Conservation (phyloP, 768 basidiomycete genomes). For the Tylopilus felleus region DNA sequence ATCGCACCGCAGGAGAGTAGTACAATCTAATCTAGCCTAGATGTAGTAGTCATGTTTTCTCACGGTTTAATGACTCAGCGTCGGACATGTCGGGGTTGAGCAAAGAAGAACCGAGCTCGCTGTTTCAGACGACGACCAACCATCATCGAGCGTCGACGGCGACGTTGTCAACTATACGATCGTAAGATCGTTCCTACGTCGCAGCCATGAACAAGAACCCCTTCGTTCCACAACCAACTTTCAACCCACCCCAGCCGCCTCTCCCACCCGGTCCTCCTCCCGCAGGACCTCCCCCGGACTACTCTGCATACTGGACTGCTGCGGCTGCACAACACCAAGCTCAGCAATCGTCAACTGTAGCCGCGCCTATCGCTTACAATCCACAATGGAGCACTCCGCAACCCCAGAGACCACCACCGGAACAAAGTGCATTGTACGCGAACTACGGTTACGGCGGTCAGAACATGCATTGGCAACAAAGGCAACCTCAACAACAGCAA, state of each 20-base stretch:
- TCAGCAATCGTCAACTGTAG: conserved; percentile 31
- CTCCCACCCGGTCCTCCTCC: conserved; percentile 79
- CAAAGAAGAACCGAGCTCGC: conserved; percentile 10
- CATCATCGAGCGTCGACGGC: conserved; percentile 8
- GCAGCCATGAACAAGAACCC: conserved; percentile 81
- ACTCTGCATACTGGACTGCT: conserved; percentile 74
- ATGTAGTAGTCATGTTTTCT: neutral
- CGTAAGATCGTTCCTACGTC: conserved; percentile 3
- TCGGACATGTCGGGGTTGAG: conserved; percentile 10
- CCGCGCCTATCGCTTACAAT: conserved; percentile 48
- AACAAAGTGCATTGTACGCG: conserved; percentile 83
- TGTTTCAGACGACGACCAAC: conserved; percentile 24
- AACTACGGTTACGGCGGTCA: conserved; percentile 89
- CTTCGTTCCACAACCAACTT: conserved; percentile 66
- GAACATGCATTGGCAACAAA: conserved; percentile 57
- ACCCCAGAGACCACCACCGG: conserved; percentile 63
- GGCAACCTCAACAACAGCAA: conserved; percentile 65
- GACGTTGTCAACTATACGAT: conserved; percentile 11
- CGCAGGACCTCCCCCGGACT: conserved; percentile 69
- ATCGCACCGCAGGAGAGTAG: no score
- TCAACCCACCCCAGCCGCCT: conserved; percentile 70
- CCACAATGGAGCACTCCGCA: conserved; percentile 67
- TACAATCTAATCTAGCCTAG: neutral
- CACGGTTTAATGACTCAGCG: conserved; percentile 23
- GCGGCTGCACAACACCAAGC: conserved; percentile 48